phyloP scores from a whole-genome alignment of 2,329 filamentous ascomycete genomes.

The Colletotrichum sp. region DNA sequence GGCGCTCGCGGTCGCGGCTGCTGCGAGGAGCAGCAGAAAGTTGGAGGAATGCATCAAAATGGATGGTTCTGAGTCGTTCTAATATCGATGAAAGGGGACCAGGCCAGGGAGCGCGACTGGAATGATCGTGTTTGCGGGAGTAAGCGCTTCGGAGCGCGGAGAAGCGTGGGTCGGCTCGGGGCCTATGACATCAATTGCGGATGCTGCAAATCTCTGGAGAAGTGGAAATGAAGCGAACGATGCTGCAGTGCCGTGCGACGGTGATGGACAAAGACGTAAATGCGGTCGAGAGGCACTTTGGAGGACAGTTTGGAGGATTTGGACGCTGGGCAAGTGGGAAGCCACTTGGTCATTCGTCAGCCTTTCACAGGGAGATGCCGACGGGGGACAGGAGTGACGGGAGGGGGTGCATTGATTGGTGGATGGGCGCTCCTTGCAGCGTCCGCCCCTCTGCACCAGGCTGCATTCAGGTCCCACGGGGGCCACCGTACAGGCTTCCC shows the following conservation, averaged over 20 bases:
- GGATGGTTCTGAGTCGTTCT: constrained; percentile 25
- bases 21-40: constrained; percentile 40
- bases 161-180: neutral
- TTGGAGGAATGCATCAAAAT: constrained; percentile 20
- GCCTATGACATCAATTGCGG: constrained; percentile 8
- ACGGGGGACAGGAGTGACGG: constrained; percentile 1
- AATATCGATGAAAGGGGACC: neutral
- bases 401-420: constrained; percentile 17
- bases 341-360: constrained; percentile 19
- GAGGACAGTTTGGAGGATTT: neutral
- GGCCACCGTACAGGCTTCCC: neutral
- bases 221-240: neutral
- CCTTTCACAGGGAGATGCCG: constrained; percentile 16
- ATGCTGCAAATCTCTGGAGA: neutral
- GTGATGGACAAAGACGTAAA: neutral
- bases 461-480: neutral
- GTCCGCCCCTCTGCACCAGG: neutral
- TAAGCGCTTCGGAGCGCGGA: constrained; percentile 5
- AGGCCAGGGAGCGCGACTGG: neutral
- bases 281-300: neutral
- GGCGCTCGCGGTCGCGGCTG: constrained; percentile 31
- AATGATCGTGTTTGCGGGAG: neutral
- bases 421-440: constrained; percentile 7
- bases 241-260: neutral
- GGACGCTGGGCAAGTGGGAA: neutral